These are phyloP conservation scores for Solanum corneliomulleri DNA, from an alignment of 257 asterid genomes.

Conservation along the genomic window DNA sequence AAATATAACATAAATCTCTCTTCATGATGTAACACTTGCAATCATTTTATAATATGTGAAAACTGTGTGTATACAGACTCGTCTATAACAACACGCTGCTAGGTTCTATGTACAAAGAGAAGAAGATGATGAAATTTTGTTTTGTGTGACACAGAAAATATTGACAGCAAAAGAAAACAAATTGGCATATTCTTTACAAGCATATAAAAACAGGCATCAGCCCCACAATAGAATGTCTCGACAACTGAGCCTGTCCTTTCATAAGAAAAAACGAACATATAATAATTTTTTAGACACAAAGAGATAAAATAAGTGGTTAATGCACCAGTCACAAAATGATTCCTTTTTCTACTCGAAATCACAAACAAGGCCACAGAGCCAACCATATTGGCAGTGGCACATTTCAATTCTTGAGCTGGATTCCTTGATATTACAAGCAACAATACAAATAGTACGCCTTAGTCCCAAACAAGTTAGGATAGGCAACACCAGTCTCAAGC, in stretches of 20 bases:
- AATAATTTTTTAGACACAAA: not conserved
- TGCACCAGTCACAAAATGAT: not conserved
- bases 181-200: conserved; percentile 12
- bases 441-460: not conserved
- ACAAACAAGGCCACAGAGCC: not conserved
- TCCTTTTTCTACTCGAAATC: not conserved
- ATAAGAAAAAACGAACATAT: not conserved
- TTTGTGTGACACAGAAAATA: not conserved
- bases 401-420: not conserved
- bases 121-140: conserved; percentile 10
- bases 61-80: not conserved
- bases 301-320: not conserved
- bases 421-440: not conserved
- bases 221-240: conserved; percentile 20
- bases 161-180: not conserved
- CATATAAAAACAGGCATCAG: conserved; percentile 5
- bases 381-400: not conserved
- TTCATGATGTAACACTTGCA: not conserved
- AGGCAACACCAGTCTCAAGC: not conserved
- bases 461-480: not conserved
- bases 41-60: not conserved
- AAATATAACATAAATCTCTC: not conserved
- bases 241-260: not conserved
- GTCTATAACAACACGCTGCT: not conserved
- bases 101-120: conserved; percentile 10